Evolutionary conservation across 1,284 basidiomycete genomes (phyloP), one percentile per base, ranked within the genome.

Genomic region (Trichosporon sp.): DNA sequence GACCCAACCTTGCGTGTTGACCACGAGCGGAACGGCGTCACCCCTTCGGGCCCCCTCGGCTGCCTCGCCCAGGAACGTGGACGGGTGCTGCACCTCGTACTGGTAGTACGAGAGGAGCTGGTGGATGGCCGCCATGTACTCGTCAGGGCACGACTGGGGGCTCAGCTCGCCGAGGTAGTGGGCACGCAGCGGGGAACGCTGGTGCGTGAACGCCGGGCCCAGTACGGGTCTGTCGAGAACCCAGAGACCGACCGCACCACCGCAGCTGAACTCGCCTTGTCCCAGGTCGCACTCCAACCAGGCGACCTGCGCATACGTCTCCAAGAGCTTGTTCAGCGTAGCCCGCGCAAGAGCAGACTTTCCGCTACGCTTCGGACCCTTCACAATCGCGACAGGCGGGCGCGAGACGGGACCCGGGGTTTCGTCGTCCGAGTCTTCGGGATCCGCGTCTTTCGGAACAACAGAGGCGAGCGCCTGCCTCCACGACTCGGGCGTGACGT

Each of bases 1-100:
- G 14, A 89, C 89, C 96, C 96, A 99, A 1, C 96, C 96, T 89
- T 96, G 96, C 0, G 93, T 98, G 81, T 99, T 99, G 69, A 98
- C 89, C 8, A 98, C 88, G 4, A 99, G 88, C 0, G 96, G 96
- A 3, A 93, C 87, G n/a, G 81, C 71, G 69, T 90, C 88, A 1
- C 77, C 74, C 65, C 90, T 86, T 54, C 87, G 82, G 1, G 73
- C 66, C 2, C 77, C 65, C 14, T 63, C 59, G 4, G 40, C 32
- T 1, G 61, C 67, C 10, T 68, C 59, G 16, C 79, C 70, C 12
- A 76, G 75, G 12, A 70, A 68, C 4, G 68, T 63, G 0, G 31
- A 72, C 8, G 88, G 86, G 73, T 87, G 86, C 71, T 91, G 90
- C 1, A 94, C 77, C 67, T 93, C 91, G 66, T 91, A 85, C 38